A percentile compares a stretch with the other conserved stretches of the same genome.
Evolutionary conservation across 441 rosid genomes (phyloP).

Genomic region (Corymbia citriodora): DNA sequence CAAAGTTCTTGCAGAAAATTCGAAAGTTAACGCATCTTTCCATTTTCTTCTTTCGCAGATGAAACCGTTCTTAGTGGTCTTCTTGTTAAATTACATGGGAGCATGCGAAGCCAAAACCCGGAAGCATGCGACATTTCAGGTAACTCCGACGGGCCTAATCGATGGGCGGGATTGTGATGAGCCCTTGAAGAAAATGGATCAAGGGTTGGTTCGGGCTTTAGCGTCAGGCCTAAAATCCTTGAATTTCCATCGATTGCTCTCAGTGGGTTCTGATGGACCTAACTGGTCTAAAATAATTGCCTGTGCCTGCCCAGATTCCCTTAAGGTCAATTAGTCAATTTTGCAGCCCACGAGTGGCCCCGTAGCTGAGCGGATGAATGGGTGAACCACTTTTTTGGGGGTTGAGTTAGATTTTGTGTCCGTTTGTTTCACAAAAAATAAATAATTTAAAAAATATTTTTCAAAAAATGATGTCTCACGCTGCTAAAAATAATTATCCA

Average conservation of each 20-base stretch:
- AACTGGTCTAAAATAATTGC: background rate
- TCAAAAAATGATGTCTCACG: too few species aligned
- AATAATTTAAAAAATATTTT: too few species aligned
- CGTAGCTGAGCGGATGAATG: background rate
- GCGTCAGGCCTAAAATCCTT: background rate
- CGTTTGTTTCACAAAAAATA: too few species aligned
- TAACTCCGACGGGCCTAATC: background rate
- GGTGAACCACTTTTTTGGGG: accelerated
- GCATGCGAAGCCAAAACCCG: background rate
- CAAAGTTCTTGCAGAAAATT: background rate
- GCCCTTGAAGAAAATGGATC: background rate
- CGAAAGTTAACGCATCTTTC: background rate
- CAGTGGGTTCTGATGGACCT: background rate
- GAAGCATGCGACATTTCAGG: background rate
- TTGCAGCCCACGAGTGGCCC: background rate
- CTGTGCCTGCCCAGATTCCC: background rate
- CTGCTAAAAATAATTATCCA: too few species aligned
- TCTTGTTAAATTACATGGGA: background rate
- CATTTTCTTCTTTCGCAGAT: background rate
- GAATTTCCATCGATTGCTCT: background rate
- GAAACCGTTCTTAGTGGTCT: background rate
- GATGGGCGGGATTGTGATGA: background rate
- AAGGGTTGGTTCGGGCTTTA: background rate
- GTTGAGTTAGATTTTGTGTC: background rate
- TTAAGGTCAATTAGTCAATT: background rate